Conservation (phyloP, 2,329 filamentous ascomycete genomes). For the Xenosphaeropsis pyriputrescens region DNA sequence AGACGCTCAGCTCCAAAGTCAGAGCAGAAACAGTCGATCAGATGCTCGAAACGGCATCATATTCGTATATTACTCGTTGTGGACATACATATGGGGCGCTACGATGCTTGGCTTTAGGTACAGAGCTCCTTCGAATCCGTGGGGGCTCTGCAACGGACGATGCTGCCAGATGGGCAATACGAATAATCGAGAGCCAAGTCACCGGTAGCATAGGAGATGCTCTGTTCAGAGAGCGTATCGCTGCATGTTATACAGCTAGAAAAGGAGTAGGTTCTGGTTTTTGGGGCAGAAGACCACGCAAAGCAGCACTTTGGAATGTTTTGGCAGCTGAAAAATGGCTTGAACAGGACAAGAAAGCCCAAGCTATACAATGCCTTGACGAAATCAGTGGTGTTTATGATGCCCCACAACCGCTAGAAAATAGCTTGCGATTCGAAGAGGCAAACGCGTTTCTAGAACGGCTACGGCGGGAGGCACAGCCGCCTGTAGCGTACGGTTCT, state of each 20-base stretch:
- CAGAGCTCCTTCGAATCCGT: slow-evolving; percentile 72
- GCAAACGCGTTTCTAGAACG: slow-evolving; percentile 36
- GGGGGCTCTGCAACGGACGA: slow-evolving; percentile 73
- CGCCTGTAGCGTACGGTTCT: slow-evolving; percentile 13
- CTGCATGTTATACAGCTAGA: slow-evolving; percentile 68
- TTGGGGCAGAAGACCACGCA: slow-evolving; percentile 62
- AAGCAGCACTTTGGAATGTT: slow-evolving; percentile 80
- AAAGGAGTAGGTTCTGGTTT: slow-evolving; percentile 47
- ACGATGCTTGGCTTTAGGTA: slow-evolving; percentile 58
- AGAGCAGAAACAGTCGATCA: slow-evolving; percentile 71
- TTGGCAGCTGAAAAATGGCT: slow-evolving; percentile 78
- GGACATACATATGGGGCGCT: slow-evolving; percentile 66
- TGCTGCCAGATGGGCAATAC: slow-evolving; percentile 71
- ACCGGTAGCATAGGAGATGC: slow-evolving; percentile 65
- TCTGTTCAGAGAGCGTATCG: slow-evolving; percentile 73
- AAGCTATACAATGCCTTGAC: slow-evolving; percentile 65
- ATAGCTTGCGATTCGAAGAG: slow-evolving; percentile 32
- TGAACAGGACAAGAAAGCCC: slow-evolving; percentile 57
- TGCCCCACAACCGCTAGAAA: slow-evolving; percentile 31
- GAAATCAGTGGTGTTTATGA: slow-evolving; percentile 46
- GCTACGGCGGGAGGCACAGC: slow-evolving; percentile 15
- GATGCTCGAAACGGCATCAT: slow-evolving; percentile 79
- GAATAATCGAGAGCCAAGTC: slow-evolving; percentile 65
- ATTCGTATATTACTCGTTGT: slow-evolving; percentile 83
- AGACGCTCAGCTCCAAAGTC: slow-evolving; percentile 56